Base-by-base conservation (phyloP, 2,329 filamentous ascomycete genomes). In the Phyllosticta paracitricarpa region DNA sequence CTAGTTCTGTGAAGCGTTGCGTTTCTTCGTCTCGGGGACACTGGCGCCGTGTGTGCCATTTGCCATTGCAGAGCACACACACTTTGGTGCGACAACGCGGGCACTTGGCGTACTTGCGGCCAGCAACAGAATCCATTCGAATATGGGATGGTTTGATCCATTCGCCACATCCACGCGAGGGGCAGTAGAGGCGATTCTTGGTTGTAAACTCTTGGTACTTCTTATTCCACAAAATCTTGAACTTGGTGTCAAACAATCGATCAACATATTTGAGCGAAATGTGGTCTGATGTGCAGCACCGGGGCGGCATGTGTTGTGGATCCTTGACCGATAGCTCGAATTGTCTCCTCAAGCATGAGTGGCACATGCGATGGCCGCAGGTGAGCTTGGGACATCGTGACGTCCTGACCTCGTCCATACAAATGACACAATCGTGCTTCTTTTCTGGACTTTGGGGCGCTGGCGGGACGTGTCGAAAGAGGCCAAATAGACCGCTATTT, bases 311-410 rank as follows among this genome's bases (percentile, higher is more conserved):
- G 66, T 90, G 86, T 63, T 85, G 82, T 1, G 89, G 85, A 70
- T 95, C 89, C 52, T 81, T 86, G 64, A 92, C 79, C 10, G 90
- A 94, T 63, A 90, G 80, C 59, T 81, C 84, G 74, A 95, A 96
- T 62, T 84, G 81, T 57, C 85, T 83, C 72, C 85, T 87, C 51
- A 96, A 78, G 72, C 91, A 96, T 7, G 80, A 72, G 65, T 88
- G 81, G 73, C 91, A 96, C 87, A 93, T 91, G 64, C 85, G 83
- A 73, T 96, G 91, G 2, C 85, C 85, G 71, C 91, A 96, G 66
- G 84, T 82, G 40, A 96, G 82, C 71, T 86, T 89, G 48, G 85
- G 85, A 33, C 22, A 30, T 54, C 70, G 66, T 69, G 66, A 56
- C 28, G 58, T 28, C 24, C 51, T 33, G 8, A 56, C 58, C 25